Conservation (phyloP, 371 early-diverging fungal genomes). For the Saksenaea vasiformis region DNA sequence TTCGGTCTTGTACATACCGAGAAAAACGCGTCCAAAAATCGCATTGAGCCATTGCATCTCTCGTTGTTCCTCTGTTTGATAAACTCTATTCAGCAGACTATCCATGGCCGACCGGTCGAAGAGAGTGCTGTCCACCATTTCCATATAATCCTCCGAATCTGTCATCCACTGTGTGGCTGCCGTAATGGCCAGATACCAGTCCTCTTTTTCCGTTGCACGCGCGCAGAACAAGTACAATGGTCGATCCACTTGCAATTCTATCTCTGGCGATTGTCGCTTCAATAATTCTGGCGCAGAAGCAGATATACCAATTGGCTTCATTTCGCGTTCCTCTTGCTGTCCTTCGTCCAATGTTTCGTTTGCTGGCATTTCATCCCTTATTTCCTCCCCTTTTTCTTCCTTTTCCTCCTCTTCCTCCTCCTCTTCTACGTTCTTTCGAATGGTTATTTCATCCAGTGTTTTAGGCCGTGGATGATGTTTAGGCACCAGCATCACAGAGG, state of each 20-base stretch:
- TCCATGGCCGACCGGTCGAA: constrained; percentile 54
- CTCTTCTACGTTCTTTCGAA: constrained; percentile 5
- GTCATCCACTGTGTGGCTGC: constrained; percentile 40
- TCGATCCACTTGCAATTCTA: neutral
- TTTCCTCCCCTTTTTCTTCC: constrained; percentile 2
- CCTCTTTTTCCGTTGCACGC: constrained; percentile 80
- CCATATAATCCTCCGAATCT: constrained; percentile 29
- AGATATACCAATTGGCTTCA: neutral
- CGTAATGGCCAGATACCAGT: constrained; percentile 77
- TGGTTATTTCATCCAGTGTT: neutral
- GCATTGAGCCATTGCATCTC: constrained; percentile 87
- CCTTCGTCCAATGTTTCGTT: neutral
- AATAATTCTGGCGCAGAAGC: neutral
- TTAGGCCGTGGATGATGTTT: constrained; percentile 9
- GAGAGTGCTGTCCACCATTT: constrained; percentile 47
- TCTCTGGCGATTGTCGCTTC: neutral
- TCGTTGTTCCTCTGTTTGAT: constrained; percentile 55
- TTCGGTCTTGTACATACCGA: constrained; percentile 71
- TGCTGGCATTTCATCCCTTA: no score
- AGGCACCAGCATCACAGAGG: constrained; percentile 51
- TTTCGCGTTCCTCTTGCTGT: constrained; percentile 14
- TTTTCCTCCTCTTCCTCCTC: constrained; percentile 13
- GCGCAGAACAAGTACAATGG: constrained; percentile 53
- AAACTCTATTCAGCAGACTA: constrained; percentile 48
- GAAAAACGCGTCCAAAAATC: constrained; percentile 78